phyloP scores from a whole-genome alignment of 805 yeast species.

The Wickerhamomyces canadensis region DNA sequence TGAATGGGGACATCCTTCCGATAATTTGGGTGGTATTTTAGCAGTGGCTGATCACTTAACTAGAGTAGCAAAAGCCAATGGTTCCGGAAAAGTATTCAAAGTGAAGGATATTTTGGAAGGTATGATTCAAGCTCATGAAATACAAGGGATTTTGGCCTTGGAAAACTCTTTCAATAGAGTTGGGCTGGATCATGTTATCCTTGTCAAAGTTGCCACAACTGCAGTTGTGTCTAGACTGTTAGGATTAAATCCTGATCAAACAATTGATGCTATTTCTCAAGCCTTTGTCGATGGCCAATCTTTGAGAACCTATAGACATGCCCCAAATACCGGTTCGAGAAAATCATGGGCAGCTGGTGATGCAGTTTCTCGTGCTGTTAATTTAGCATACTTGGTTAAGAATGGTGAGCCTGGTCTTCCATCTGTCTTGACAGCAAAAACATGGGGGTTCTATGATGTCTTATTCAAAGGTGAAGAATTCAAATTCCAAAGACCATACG shows the following conservation, averaged over 20 bases:
- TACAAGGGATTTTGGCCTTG: constrained; percentile 52
- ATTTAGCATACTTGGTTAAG: constrained; percentile 46
- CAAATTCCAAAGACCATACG: constrained; percentile 48
- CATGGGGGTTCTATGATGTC: constrained; percentile 65
- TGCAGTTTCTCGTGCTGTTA: constrained; percentile 54
- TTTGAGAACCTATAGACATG: constrained; percentile 56
- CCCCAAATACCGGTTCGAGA: constrained; percentile 58
- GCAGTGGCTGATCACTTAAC: constrained; percentile 55
- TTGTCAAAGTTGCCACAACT: constrained; percentile 56
- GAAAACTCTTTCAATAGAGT: constrained; percentile 57
- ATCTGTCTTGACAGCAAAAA: constrained; percentile 48
- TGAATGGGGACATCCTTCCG: constrained; percentile 69
- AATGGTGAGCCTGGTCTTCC: constrained; percentile 53
- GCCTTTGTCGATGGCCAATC: constrained; percentile 59
- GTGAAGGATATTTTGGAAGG: constrained; percentile 45
- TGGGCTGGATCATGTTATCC: constrained; percentile 54
- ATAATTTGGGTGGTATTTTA: constrained; percentile 52
- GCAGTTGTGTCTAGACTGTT: constrained; percentile 53
- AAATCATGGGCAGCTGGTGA: constrained; percentile 70
- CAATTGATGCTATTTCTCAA: constrained; percentile 50
- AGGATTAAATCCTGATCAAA: constrained; percentile 45
- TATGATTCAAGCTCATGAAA: constrained; percentile 63
- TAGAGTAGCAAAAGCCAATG: constrained; percentile 36
- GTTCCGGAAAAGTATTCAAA: constrained; percentile 38
- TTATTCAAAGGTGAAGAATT: constrained; percentile 47